Conservation (phyloP, 2,329 filamentous ascomycete genomes). For the Beauveria sp. region DNA sequence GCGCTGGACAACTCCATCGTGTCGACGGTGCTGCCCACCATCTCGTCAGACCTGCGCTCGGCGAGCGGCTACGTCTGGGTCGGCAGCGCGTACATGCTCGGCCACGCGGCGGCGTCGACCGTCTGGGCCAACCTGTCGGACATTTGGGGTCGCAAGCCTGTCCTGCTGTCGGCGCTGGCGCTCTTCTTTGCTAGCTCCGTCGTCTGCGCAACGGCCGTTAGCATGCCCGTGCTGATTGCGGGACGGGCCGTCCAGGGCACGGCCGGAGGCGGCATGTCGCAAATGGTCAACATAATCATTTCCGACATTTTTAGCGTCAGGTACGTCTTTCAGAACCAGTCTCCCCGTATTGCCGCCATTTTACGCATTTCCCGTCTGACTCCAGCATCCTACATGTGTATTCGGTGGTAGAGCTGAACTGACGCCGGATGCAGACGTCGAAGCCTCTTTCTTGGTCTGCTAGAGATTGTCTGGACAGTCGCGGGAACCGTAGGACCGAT, state of each 20-base stretch:
- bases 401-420: constrained; percentile 17
- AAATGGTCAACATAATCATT: constrained; percentile 42
- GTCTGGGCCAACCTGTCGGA: constrained; percentile 57
- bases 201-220: constrained; percentile 35
- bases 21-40: constrained; percentile 37
- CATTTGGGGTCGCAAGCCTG: constrained; percentile 47
- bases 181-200: constrained; percentile 43
- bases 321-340: constrained; percentile 19
- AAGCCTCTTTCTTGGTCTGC: constrained; percentile 52
- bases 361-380: no score
- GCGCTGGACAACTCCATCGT: constrained; percentile 10
- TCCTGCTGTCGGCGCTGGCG: constrained; percentile 36
- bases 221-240: constrained; percentile 40
- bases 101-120: constrained; percentile 51
- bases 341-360: no score
- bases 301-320: constrained; percentile 39
- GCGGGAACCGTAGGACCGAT: constrained; percentile 59
- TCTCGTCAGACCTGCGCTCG: constrained; percentile 50
- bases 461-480: constrained; percentile 60
- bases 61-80: constrained; percentile 64
- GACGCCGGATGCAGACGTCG: constrained; percentile 20
- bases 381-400: no score
- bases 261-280: constrained; percentile 40
- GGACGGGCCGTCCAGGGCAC: constrained; percentile 39
- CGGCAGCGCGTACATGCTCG: constrained; percentile 60